Base-by-base conservation (phyloP, 2,329 filamentous ascomycete genomes). In the Rutstroemia sp. region DNA sequence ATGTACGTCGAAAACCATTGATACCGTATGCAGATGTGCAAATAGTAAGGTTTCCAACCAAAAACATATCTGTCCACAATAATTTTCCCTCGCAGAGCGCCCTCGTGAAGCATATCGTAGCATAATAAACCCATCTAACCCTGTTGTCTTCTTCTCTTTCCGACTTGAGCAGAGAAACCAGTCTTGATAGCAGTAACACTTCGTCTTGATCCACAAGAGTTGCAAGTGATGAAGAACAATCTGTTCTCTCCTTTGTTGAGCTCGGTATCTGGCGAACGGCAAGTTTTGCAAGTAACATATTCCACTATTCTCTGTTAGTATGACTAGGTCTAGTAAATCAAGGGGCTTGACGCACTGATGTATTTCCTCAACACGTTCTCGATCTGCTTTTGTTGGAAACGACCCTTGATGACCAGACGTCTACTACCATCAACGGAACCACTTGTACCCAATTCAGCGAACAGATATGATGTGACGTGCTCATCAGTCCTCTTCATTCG, bases 321-420 rank as follows among this genome's bases (percentile, higher is more conserved):
- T 57, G 7, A 25, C 25, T 6, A 18, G 23, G 6, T 49, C 16
- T 38, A 25, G 4, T 10, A 8, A n/a, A 30, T 51, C 56, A 78
- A 80, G 3, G 4, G 14, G 37, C 5, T 12, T 23, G 54, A 80
- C 84, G 73, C 78, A 90, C 88, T 88, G 72, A 96, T 96, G 74
- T 96, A 96, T 79, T 92, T 89, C 77, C 92, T 82, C 71, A 97
- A 76, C 53, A 97, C 91, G 75, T 95, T 96, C 79, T 99, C 94
- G 71, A 97, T 92, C 79, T 97, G 92, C 78, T 96, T 96, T 79
- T 97, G 92, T 75, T 97, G 92, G 88, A 99, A 99, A 71, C 94
- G 90, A 80, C 94, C 94, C 82, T 96, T 96, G 82, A 99, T 99
- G 71, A 99, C 92, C 69, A 99, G 76, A 71, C 92, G 86, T 74